A percentile compares a stretch with the other conserved stretches of the same genome.
These are phyloP conservation scores for Durio zibethinus DNA, from an alignment of 345 rosid species.

Conservation along the genomic window DNA sequence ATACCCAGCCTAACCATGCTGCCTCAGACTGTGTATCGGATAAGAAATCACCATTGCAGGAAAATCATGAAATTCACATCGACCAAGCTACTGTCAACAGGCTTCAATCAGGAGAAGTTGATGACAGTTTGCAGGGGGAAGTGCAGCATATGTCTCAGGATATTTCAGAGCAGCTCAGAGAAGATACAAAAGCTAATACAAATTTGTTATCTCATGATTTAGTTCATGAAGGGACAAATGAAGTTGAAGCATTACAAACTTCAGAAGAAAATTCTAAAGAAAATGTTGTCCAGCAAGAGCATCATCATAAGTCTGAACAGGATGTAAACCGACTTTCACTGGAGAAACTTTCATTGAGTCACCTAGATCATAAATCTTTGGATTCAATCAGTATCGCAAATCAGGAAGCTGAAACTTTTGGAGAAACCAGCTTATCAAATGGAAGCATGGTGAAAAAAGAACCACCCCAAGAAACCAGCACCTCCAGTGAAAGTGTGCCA, in stretches of 20 bases:
- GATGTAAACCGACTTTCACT: constrained; percentile 34
- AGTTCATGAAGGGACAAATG: constrained; percentile 16
- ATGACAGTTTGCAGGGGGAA: constrained; percentile 19
- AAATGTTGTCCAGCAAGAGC: constrained; percentile 22
- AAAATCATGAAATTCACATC: constrained; percentile 24
- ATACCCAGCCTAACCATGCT: constrained; percentile 16
- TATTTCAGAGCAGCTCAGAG: constrained; percentile 19
- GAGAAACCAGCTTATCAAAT: constrained; percentile 26
- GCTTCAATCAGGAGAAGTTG: constrained; percentile 28
- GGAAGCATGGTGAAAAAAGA: constrained; percentile 27
- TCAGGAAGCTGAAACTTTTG: constrained; percentile 28
- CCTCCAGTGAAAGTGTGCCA: constrained; percentile 28
- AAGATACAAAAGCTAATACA: constrained; percentile 25
- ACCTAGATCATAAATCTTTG: constrained; percentile 17
- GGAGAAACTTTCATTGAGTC: constrained; percentile 45
- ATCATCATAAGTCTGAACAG: constrained; percentile 24
- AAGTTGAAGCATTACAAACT: constrained; percentile 30
- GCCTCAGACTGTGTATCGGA: constrained; percentile 18
- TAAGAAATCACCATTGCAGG: constrained; percentile 18
- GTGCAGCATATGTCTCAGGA: constrained; percentile 19
- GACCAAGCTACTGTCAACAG: constrained; percentile 22
- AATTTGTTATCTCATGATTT: constrained; percentile 19
- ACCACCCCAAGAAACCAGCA: constrained; percentile 31
- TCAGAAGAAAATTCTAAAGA: constrained; percentile 26
- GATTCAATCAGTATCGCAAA: constrained; percentile 19